phyloP scores from a whole-genome alignment of 75 land plant species.

The Picea sitchensis region DNA sequence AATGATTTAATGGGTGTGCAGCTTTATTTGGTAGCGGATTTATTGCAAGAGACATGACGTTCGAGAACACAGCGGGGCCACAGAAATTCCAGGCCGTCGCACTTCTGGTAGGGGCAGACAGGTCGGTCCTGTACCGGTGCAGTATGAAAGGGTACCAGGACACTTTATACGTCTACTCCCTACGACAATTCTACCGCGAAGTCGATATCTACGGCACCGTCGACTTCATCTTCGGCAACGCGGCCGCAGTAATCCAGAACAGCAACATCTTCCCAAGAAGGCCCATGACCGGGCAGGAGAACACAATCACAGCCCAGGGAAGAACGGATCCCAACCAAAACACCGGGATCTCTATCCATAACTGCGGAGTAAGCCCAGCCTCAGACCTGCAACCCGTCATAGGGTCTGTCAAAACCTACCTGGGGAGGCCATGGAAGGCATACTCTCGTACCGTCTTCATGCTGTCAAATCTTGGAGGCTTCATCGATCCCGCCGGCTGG shows the following conservation, averaged over 20 bases:
- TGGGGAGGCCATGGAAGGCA: constrained; percentile 54
- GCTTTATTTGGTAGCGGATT: constrained; percentile 39
- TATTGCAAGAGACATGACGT: constrained; percentile 35
- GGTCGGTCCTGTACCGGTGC: constrained; percentile 29
- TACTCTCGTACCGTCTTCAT: constrained; percentile 39
- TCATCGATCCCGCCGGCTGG: constrained; percentile 38
- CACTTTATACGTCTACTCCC: constrained; percentile 42
- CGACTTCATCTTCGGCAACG: constrained; percentile 66
- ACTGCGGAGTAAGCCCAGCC: constrained; percentile 21
- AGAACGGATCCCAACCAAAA: constrained; percentile 26
- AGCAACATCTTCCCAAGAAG: constrained; percentile 33
- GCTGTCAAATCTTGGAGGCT: constrained; percentile 22
- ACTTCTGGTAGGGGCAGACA: constrained; percentile 28
- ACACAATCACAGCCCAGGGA: constrained; percentile 48
- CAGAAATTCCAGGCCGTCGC: constrained; percentile 41
- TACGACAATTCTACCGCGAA: constrained; percentile 47
- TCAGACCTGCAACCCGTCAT: constrained; percentile 19
- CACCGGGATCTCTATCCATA: constrained; percentile 46
- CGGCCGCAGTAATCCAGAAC: constrained; percentile 48
- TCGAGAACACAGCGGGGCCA: constrained; percentile 55
- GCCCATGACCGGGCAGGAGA: constrained; percentile 14
- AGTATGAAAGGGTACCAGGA: constrained; percentile 53
- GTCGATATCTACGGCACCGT: constrained; percentile 54
- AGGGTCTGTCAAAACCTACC: constrained; percentile 14
- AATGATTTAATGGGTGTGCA: constrained; percentile 10